phyloP scores from a whole-genome alignment of 148 eudicot species.

The Persicaria tinctoria region DNA sequence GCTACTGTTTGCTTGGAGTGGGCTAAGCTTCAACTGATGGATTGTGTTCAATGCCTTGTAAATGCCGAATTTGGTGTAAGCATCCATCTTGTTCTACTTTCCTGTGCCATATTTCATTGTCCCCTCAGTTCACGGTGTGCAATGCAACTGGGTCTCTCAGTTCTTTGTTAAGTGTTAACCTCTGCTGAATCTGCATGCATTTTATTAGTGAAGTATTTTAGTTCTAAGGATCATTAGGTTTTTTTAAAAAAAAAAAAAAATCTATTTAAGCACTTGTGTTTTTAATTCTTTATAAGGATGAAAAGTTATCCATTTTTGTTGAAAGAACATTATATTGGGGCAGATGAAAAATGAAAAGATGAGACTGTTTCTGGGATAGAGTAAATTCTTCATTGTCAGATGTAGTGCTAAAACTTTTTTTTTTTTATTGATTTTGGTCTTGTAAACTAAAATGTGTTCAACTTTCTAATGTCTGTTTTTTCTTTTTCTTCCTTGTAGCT shows the following conservation, averaged over 20 bases:
- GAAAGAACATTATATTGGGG: not conserved
- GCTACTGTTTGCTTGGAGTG: constrained; percentile 35
- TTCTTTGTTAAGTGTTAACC: not conserved
- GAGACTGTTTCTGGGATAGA: not conserved
- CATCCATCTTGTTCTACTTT: constrained; percentile 12
- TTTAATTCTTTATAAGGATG: not conserved
- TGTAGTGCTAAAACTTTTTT: not conserved
- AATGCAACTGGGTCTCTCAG: too few relatives aligned
- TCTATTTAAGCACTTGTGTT: not conserved
- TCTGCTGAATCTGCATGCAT: not conserved
- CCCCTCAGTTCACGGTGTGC: too few relatives aligned
- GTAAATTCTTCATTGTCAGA: not conserved
- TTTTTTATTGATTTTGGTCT: not conserved
- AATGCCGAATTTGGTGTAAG: constrained; percentile 83
- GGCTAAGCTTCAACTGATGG: constrained; percentile 91
- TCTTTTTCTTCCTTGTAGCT: constrained; percentile 41
- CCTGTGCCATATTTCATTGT: not conserved
- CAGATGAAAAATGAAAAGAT: not conserved
- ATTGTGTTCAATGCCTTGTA: constrained; percentile 69
- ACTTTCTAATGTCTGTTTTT: not conserved
- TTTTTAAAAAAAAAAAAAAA: too few relatives aligned
- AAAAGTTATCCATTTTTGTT: not conserved
- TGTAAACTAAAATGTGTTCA: not conserved
- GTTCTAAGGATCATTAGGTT: not conserved
- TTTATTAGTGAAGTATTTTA: not conserved